Evolutionary conservation across 192 early-diverging fungal species (phyloP).

Genomic region (Geranomyces variabilis): DNA sequence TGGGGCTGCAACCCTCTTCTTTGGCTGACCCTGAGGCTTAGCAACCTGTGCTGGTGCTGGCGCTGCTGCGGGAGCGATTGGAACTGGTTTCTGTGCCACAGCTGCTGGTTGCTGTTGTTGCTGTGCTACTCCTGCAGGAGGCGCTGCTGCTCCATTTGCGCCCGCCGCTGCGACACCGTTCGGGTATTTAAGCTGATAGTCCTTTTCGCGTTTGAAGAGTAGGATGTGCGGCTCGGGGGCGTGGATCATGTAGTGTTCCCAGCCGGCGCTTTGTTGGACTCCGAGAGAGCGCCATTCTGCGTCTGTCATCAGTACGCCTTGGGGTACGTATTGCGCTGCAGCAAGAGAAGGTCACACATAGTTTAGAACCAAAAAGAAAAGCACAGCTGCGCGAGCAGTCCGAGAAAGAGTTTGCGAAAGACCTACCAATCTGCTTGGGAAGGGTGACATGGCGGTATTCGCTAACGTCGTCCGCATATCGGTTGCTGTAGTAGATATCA

Average conservation of each 20-base stretch:
- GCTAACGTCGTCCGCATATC: slow-evolving; percentile 36
- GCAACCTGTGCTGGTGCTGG: not conserved
- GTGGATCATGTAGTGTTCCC: slow-evolving; percentile 44
- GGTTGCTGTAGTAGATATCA: slow-evolving; percentile 35
- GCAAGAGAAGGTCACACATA: not conserved
- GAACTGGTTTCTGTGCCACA: not conserved
- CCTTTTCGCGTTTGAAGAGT: slow-evolving; percentile 41
- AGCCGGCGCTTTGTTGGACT: slow-evolving; percentile 29
- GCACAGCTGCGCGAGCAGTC: no score
- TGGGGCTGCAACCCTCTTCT: not conserved
- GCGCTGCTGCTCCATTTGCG: not conserved
- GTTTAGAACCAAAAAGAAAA: not conserved
- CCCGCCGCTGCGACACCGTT: not conserved
- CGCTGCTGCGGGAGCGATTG: not conserved
- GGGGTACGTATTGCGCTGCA: slow-evolving; percentile 2
- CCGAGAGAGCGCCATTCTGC: slow-evolving; percentile 39
- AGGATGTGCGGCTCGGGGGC: slow-evolving; percentile 42
- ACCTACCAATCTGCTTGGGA: slow-evolving; percentile 34
- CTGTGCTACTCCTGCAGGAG: not conserved
- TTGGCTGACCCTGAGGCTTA: not conserved
- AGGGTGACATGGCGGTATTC: slow-evolving; percentile 46
- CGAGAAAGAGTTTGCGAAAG: no score
- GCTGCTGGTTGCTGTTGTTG: slow-evolving; percentile 1
- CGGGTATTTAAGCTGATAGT: slow-evolving; percentile 34
- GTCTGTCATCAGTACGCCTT: slow-evolving; percentile 32